Evolutionary conservation across 495 filamentous ascomycete genomes (phyloP).

Genomic region (Penicillium cinerascens): DNA sequence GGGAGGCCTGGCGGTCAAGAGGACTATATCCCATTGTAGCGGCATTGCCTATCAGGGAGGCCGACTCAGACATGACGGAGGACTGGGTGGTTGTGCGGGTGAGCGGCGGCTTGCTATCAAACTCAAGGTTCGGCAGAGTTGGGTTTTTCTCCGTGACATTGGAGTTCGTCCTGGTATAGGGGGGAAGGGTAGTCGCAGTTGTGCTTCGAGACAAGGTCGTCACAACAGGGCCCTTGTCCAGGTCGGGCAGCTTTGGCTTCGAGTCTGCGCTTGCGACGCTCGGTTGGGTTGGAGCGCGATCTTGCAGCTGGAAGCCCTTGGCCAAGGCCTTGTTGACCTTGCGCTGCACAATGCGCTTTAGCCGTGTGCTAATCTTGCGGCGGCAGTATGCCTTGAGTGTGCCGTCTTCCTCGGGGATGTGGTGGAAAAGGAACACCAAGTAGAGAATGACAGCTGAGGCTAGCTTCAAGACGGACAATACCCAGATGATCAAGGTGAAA

Average conservation of each 20-base stretch:
- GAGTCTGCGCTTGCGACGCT: constrained; percentile 52
- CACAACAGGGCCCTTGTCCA: constrained; percentile 56
- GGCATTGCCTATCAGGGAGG: constrained; percentile 18
- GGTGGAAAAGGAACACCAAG: constrained; percentile 82
- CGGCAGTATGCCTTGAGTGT: constrained; percentile 79
- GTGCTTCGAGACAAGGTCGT: constrained; percentile 61
- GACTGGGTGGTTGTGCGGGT: constrained; percentile 22
- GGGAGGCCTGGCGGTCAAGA: constrained; percentile 14
- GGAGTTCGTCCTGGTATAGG: constrained; percentile 25
- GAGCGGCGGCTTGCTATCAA: constrained; percentile 21
- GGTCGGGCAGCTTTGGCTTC: constrained; percentile 64
- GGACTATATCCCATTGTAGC: constrained; percentile 25
- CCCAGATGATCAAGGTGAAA: constrained; percentile 88
- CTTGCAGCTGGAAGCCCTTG: constrained; percentile 63
- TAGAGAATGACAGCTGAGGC: constrained; percentile 71
- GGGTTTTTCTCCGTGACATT: constrained; percentile 10
- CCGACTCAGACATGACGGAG: constrained; percentile 24
- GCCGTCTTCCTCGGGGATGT: constrained; percentile 76
- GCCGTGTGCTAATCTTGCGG: constrained; percentile 77
- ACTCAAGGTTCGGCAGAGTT: constrained; percentile 22
- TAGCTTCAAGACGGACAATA: constrained; percentile 73
- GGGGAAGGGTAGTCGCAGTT: constrained; percentile 62
- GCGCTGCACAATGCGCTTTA: constrained; percentile 72
- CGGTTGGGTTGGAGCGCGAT: constrained; percentile 49
- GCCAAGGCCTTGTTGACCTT: constrained; percentile 85